Evolutionary conservation across 148 eudicot species (phyloP), one percentile per base, ranked within the genome.

Genomic region (Oxyria digyna): DNA sequence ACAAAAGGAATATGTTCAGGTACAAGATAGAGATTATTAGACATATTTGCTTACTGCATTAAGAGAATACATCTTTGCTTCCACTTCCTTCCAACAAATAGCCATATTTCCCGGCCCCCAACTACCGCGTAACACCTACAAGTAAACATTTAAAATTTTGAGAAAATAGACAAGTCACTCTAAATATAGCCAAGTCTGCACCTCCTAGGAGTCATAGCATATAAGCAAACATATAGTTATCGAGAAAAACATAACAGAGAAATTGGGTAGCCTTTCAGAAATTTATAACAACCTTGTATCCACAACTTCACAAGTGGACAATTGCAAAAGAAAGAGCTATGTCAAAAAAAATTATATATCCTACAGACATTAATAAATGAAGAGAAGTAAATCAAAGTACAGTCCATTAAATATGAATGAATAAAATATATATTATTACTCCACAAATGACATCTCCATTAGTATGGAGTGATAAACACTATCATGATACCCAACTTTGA

Each of bases 71-170:
- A 93, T 72, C 81, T 84, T 91, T 26, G 86, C 81, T 84, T 93
- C 98, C 59, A 87, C 89, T 84, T 89, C 95, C 79, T 81, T 87
- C 96, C 96, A 93, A 50, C 91, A 84, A 72, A 87, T 82, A 67
- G 85, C 79, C 63, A 73, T 69, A 67, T 78, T 79, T 74, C 82
- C 80, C 74, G 86, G 71, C 42, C 78, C 73, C 87, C 91, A 81
- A 74, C 85, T 81, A 75, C 87, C 87, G 43, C 70, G 80, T 74
- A 85, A 83, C 71, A 93, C 81, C 98, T 93, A 78, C 38, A 72
- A 72, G 32, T 41, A 27, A 29, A 64, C 67, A 15, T 26, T 8
- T 50, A 66, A 33, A 42, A 75, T 27, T 20, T 4, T 35, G 27
- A 26, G 2, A 50, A 40, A 42, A 26, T 7, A 57, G 38, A 52